Conservation (phyloP, 306 rosid species). For the Fragaria vesca region DNA sequence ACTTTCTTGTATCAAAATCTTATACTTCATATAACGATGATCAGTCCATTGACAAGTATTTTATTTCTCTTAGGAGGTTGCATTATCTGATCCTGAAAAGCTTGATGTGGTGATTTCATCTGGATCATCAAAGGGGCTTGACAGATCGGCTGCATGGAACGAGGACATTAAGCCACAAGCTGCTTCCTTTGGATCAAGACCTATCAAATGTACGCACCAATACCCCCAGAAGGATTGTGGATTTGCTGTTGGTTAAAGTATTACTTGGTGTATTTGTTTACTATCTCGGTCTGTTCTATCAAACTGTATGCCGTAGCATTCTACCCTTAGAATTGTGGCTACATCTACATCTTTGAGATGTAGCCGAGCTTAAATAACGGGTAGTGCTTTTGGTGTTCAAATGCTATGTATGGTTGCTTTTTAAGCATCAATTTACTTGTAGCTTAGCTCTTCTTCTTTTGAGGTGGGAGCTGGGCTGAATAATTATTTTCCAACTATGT, state of each 20-base stretch:
- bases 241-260: background rate
- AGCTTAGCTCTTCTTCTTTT: background rate
- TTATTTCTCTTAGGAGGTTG: slow-evolving; percentile 11
- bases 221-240: slow-evolving; percentile 3
- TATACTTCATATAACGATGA: background rate
- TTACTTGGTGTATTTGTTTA: background rate
- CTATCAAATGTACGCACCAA: background rate
- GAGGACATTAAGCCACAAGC: slow-evolving; percentile 7
- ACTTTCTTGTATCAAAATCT: background rate
- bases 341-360: background rate
- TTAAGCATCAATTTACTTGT: background rate
- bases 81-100: slow-evolving; percentile 12
- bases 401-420: background rate
- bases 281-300: background rate
- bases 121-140: slow-evolving; percentile 7
- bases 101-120: slow-evolving; percentile 11
- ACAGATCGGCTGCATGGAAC: background rate
- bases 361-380: background rate
- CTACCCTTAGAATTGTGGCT: background rate
- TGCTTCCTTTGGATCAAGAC: slow-evolving; percentile 7
- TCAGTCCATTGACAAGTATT: background rate
- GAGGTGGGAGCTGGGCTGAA: slow-evolving; percentile 12
- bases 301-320: background rate
- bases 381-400: background rate
- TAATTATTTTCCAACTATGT: background rate